phyloP scores from a whole-genome alignment of 1,284 basidiomycete species.

The Vanrija sp. region DNA sequence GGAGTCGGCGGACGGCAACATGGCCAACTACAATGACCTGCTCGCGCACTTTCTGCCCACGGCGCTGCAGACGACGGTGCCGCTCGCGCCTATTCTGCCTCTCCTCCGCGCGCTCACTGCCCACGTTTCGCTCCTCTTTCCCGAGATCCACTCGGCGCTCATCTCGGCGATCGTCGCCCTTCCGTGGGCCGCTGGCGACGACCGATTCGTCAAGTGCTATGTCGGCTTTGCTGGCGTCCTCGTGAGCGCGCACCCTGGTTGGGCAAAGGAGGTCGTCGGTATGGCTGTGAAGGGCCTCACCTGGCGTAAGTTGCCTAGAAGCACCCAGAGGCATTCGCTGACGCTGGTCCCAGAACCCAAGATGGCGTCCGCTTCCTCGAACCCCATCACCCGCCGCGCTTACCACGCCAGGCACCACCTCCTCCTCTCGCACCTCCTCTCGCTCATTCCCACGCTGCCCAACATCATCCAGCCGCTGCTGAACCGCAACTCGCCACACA shows the following conservation, averaged over 20 bases:
- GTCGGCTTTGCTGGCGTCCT: constrained; percentile 86
- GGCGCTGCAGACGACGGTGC: constrained; percentile 27
- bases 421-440: constrained; percentile 76
- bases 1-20: constrained; percentile 44
- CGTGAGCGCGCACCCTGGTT: constrained; percentile 88
- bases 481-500: constrained; percentile 82
- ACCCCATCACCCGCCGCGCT: constrained; percentile 65
- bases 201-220: constrained; percentile 75
- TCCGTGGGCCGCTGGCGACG: constrained; percentile 84
- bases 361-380: constrained; percentile 3
- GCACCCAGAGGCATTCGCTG: neutral
- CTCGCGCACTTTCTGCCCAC: constrained; percentile 53
- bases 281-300: constrained; percentile 81
- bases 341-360: constrained; percentile 21
- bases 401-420: constrained; percentile 85
- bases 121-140: constrained; percentile 56
- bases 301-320: constrained; percentile 64
- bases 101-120: constrained; percentile 61
- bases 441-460: constrained; percentile 83
- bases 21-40: constrained; percentile 54
- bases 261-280: constrained; percentile 75
- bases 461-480: constrained; percentile 81
- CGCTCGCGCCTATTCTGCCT: constrained; percentile 51
- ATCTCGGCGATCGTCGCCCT: constrained; percentile 82
- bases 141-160: constrained; percentile 65